A percentile compares a stretch with the other conserved stretches of the same genome.
phyloP scores from a whole-genome alignment of 2,329 filamentous ascomycete species.

The Aspergillus eucalypticola region DNA sequence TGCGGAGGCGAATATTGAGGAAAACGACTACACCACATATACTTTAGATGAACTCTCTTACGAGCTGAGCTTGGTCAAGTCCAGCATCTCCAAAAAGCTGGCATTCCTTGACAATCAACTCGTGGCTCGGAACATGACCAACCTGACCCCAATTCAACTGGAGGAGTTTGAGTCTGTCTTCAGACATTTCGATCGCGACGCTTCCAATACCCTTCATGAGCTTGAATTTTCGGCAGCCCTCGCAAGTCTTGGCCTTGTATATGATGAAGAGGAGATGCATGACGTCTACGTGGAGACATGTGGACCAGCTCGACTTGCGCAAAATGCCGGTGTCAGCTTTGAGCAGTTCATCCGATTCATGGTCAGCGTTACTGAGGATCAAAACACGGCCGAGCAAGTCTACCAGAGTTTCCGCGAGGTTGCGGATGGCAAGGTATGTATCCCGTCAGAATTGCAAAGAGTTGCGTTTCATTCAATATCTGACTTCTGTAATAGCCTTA shows the following conservation, averaged over 20 bases:
- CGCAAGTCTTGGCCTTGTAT: slow-evolving; percentile 91
- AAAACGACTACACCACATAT: slow-evolving; percentile 99
- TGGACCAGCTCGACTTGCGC: slow-evolving; percentile 55
- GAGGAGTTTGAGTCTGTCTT: slow-evolving; percentile 99
- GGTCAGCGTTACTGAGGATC: slow-evolving; percentile 98
- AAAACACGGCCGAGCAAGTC: slow-evolving; percentile 97
- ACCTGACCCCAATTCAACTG: slow-evolving; percentile 94
- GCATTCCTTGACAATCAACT: slow-evolving; percentile 98
- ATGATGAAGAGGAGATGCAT: slow-evolving; percentile 98
- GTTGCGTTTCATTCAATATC: slow-evolving; percentile 7
- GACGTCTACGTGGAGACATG: slow-evolving; percentile 90
- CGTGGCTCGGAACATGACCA: slow-evolving; percentile 97
- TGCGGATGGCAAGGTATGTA: slow-evolving; percentile 80
- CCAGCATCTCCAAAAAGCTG: slow-evolving; percentile 92
- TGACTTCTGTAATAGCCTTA: slow-evolving; percentile 62
- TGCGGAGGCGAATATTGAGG: slow-evolving; percentile 94
- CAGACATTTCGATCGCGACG: slow-evolving; percentile 93
- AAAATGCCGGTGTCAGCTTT: slow-evolving; percentile 77
- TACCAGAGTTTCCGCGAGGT: slow-evolving; percentile 98
- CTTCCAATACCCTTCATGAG: slow-evolving; percentile 85
- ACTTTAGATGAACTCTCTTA: slow-evolving; percentile 96
- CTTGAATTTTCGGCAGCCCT: slow-evolving; percentile 94
- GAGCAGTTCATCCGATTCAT: slow-evolving; percentile 99
- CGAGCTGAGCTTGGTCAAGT: slow-evolving; percentile 86
- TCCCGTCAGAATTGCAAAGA: background rate